Conservation (phyloP, 352 stramenopile species). For the Globisporangium iwayamae region DNA sequence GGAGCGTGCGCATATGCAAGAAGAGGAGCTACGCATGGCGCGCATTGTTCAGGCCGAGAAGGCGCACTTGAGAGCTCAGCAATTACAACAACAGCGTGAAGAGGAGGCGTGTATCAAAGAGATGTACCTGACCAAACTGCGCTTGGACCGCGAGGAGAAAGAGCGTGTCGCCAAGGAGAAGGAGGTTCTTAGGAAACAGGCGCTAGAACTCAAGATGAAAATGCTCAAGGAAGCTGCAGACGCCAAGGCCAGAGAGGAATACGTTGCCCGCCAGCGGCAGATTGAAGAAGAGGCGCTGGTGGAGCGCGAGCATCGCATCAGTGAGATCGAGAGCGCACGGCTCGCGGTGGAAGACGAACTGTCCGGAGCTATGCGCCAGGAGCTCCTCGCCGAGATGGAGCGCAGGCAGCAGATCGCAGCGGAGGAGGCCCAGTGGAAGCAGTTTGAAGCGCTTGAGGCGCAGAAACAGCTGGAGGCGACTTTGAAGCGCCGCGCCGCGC, state of each 20-base stretch:
- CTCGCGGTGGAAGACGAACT: conserved; percentile 60
- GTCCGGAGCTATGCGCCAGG: conserved; percentile 26
- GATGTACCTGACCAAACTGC: conserved; percentile 50
- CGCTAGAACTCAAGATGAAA: conserved; percentile 54
- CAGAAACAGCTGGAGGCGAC: conserved; percentile 51
- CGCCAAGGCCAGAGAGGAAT: conserved; percentile 45
- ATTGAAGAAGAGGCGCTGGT: conserved; percentile 35
- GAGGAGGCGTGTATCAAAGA: conserved; percentile 46
- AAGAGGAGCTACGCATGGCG: conserved; percentile 51
- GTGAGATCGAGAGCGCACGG: conserved; percentile 30
- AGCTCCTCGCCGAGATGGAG: conserved; percentile 34
- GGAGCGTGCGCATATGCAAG: conserved; percentile 48
- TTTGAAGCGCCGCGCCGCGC: conserved; percentile 35
- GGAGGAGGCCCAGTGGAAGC: conserved; percentile 57
- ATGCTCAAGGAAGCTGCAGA: conserved; percentile 62
- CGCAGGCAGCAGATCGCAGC: conserved; percentile 45
- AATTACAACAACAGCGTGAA: conserved; percentile 35
- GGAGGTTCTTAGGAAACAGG: conserved; percentile 31
- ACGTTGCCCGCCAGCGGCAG: conserved; percentile 32
- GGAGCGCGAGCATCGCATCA: conserved; percentile 29
- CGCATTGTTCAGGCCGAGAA: conserved; percentile 42
- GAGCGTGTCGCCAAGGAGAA: conserved; percentile 39
- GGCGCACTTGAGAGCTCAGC: conserved; percentile 21
- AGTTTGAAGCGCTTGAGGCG: conserved; percentile 49
- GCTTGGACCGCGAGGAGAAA: conserved; percentile 37